Conservation (phyloP, 345 rosid genomes). For the Sisymbrium irio region DNA sequence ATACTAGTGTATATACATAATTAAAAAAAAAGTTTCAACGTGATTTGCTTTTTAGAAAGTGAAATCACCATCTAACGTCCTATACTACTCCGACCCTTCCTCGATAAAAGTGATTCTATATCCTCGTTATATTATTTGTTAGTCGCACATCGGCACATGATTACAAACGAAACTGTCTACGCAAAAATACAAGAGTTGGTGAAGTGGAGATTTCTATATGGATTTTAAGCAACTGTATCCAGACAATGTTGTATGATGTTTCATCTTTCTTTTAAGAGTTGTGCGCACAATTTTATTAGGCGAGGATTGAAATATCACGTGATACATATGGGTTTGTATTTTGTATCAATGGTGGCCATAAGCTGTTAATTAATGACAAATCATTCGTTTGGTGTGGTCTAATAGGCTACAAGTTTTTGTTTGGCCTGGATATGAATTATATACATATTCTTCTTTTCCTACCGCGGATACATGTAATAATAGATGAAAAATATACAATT, state of each 20-base stretch:
- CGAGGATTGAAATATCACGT: background rate
- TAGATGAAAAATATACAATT: too few species aligned
- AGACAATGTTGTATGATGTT: background rate
- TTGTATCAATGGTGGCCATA: background rate
- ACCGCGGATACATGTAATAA: too few species aligned
- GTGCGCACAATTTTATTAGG: background rate
- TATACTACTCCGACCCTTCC: conserved; percentile 15
- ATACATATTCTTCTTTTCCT: too few species aligned
- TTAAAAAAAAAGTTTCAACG: background rate
- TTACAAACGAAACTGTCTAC: background rate
- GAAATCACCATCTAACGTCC: conserved; percentile 1
- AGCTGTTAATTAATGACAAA: background rate
- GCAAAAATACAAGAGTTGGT: background rate
- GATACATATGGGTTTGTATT: background rate
- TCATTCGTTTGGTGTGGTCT: background rate
- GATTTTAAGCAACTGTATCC: background rate
- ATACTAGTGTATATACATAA: background rate
- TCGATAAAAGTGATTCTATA: background rate
- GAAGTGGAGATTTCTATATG: background rate
- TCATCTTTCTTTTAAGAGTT: background rate
- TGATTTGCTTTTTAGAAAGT: conserved; percentile 3
- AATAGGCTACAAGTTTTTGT: background rate
- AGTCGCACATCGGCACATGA: background rate
- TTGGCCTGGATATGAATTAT: too few species aligned
- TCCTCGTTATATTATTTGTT: background rate